Base-by-base conservation (phyloP, 805 yeast species). In the Zygosaccharomyces gambellarensis region DNA sequence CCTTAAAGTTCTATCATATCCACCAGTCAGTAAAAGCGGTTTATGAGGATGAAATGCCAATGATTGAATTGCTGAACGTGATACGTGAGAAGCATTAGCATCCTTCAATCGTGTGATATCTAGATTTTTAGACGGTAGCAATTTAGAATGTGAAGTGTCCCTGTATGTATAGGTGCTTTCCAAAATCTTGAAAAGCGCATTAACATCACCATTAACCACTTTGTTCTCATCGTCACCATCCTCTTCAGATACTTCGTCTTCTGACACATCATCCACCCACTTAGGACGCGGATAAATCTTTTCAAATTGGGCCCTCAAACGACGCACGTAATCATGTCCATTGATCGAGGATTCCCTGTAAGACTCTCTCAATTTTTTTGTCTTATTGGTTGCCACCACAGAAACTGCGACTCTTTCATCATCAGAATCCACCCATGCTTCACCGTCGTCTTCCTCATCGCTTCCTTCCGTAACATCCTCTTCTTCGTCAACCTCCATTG, bases 371-470 rank as follows among this genome's bases (percentile, higher is more conserved):
- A 94, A 74, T 69, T 92, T 94, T 55, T 79, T 82, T 29, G 84
- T 67, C 56, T 78, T 80, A 55, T 84, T 83, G 1, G 83, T 71
- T 1, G 77, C 65, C 12, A 73, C 62, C 28, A 94, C 68, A 1
- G 94, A 79, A 5, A 92, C 75, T 19, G 71, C 70, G 23, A 87
- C 57, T 39, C 74, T 74, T 53, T 90, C 98, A 65, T 94, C 99
- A 61, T 90, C 98, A 50, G 95, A 84, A 69, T 94, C 99, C 12
- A 67, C 67, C 99, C 99, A 94, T 2, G 83, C 89, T 47, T 74
- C 69, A 36, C 68, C 74, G 11, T 46, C 64, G 4, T 66, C 71
- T 7, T 59, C 67, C 19, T 61, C 70, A 5, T 60, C 66, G 10
- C 67, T 71, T 21, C 59, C 61, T 34, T 10, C 38, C 6, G 54